These are phyloP conservation scores for Fraxinus baroniana DNA, from an alignment of 305 asterid genomes.

Conservation along the genomic window DNA sequence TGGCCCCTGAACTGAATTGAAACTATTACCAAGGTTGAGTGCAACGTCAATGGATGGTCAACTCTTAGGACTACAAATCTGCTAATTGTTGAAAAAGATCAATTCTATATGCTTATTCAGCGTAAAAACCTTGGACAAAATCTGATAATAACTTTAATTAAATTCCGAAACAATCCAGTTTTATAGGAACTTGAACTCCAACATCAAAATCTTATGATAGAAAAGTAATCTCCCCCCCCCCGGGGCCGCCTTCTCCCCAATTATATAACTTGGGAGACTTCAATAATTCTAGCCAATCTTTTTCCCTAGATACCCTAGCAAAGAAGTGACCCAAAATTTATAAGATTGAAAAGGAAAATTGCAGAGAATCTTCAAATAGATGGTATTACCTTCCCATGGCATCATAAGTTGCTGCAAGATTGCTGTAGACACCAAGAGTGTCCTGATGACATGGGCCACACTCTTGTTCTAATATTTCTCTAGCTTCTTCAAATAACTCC, in stretches of 20 bases:
- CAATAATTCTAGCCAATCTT: neutral
- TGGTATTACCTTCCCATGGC: constrained; percentile 91
- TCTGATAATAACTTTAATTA: neutral
- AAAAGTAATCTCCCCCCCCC: neutral
- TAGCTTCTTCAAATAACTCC: constrained; percentile 94
- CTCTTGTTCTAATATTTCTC: constrained; percentile 83
- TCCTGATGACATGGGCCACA: constrained; percentile 95
- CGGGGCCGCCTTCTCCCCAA: neutral
- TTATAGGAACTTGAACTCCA: neutral
- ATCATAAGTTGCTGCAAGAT: constrained; percentile 96
- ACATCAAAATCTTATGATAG: neutral
- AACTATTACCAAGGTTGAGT: neutral
- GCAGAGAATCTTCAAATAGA: neutral
- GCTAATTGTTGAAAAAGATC: neutral
- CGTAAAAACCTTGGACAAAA: neutral
- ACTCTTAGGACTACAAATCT: neutral
- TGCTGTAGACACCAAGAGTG: constrained; percentile 94
- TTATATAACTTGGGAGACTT: neutral
- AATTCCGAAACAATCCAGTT: neutral
- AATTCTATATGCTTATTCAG: neutral
- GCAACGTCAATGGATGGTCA: neutral
- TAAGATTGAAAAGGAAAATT: neutral
- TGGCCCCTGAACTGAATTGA: neutral
- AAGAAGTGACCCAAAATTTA: neutral
- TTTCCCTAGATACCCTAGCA: neutral